phyloP scores from a whole-genome alignment of 805 yeast genomes.

The Hyphopichia homilentoma region DNA sequence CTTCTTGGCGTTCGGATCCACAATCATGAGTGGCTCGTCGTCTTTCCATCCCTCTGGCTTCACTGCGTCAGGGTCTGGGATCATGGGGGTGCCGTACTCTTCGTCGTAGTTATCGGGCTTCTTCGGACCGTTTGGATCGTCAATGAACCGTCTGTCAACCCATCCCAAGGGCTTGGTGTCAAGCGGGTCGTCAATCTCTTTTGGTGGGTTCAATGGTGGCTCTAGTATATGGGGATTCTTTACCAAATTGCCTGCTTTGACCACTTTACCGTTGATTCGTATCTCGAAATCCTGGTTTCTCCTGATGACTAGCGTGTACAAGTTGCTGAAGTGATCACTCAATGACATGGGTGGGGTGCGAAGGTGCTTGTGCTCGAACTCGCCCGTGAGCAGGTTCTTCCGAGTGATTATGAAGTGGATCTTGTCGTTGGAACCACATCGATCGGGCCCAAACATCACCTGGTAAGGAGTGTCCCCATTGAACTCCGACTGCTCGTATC shows the following conservation, averaged over 20 bases:
- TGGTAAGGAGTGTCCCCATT: conserved; percentile 69
- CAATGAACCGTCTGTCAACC: conserved; percentile 67
- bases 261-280: conserved; percentile 75
- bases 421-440: conserved; percentile 77
- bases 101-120: conserved; percentile 90
- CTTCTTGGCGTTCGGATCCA: conserved; percentile 61
- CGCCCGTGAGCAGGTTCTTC: conserved; percentile 50
- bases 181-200: conserved; percentile 49
- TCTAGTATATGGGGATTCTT: conserved; percentile 46
- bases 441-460: conserved; percentile 93
- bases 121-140: conserved; percentile 58
- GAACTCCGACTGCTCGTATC: conserved; percentile 45
- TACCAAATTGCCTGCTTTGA: conserved; percentile 64
- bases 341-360: conserved; percentile 64
- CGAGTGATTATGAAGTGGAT: conserved; percentile 73
- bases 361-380: conserved; percentile 66
- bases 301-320: conserved; percentile 74
- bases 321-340: conserved; percentile 50
- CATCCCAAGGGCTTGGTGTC: conserved; percentile 75
- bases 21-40: conserved; percentile 49
- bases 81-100: conserved; percentile 50
- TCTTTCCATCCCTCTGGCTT: conserved; percentile 85
- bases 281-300: conserved; percentile 71
- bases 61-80: conserved; percentile 61
- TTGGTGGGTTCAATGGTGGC: conserved; percentile 71